phyloP scores from a whole-genome alignment of 257 asterid genomes.

The Linderniella brevidens region DNA sequence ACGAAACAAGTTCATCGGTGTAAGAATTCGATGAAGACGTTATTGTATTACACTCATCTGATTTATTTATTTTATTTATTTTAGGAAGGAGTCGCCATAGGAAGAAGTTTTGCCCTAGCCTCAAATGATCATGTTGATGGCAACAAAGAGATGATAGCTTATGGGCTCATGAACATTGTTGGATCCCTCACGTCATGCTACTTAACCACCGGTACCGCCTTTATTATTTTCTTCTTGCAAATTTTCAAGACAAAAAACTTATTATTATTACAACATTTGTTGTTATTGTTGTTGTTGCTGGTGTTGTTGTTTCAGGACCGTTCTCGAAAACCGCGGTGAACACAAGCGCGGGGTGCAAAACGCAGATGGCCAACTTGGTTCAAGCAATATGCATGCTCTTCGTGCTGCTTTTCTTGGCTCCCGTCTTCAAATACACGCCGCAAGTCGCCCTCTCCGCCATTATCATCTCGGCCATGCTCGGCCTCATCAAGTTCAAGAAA shows the following conservation, averaged over 20 bases:
- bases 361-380: constrained; percentile 51
- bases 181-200: constrained; percentile 92
- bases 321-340: constrained; percentile 70
- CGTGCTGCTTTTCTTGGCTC: constrained; percentile 4
- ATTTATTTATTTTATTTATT: not conserved
- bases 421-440: constrained; percentile 52
- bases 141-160: constrained; percentile 88
- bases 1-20: too few species aligned
- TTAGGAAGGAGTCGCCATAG: constrained; percentile 96
- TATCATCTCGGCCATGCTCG: constrained; percentile 82
- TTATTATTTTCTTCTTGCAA: too few species aligned
- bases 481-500: constrained; percentile 55
- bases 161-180: constrained; percentile 78
- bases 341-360: constrained; percentile 62
- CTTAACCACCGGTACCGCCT: constrained; percentile 55
- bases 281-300: too few species aligned
- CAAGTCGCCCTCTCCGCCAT: constrained; percentile 74
- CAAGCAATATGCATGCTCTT: constrained; percentile 1
- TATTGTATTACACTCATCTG: too few species aligned
- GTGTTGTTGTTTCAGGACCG: constrained; percentile 26
- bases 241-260: too few species aligned
- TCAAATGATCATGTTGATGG: constrained; percentile 74
- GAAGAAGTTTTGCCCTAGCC: constrained; percentile 66
- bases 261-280: too few species aligned
- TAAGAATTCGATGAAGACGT: too few species aligned